Base-by-base conservation (phyloP, 2,329 filamentous ascomycete species). In the Aspergillus clavatus region DNA sequence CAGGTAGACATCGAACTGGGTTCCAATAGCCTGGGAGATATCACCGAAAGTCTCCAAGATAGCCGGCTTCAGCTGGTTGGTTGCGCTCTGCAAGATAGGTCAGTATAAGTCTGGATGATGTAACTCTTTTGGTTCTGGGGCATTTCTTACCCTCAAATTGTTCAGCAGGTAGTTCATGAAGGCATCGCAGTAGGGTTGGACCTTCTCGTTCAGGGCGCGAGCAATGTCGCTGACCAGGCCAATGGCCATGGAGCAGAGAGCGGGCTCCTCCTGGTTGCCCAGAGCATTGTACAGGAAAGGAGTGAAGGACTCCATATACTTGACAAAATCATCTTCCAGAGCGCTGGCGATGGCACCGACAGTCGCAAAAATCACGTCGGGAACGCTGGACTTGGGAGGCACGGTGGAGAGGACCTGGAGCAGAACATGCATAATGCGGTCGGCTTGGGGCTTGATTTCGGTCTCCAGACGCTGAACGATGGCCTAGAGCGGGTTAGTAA, bases 81-180 rank as follows among this genome's bases (percentile, higher is more conserved):
- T 81, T 10, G 86, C 82, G 70, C 88, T 94, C 82, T 89, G 65
- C 46, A 46, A 45, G 29, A 45, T 36, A 51, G 43, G 67, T 74
- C 62, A 73, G 67, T 40, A 16, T 36, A 43, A 56, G 54, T 57
- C 53, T 43, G 39, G 24, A 35, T 10, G 16, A 10, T 5, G 31
- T 10, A 5, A 11, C 18, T 24, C 23, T 35, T 4, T 6, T 42
- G n/a, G n/a, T 23, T 18, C n/a, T 28, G 43, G 26, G 31, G 28
- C 14, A 18, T 3, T 28, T 45, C 64, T 54, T 69, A 88, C 85
- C 68, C 87, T 82, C 33, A 98, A 75, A 71, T 95, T 94, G 75
- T 89, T 90, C 52, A 98, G 80, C 47, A 98, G 77, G 66, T 93
- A 87, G 77, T 98, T 98, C 93, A 98, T 98, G 69, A 97, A 96